These are phyloP conservation scores for Tylopilus balloui DNA, from an alignment of 768 basidiomycete genomes.

Conservation along the genomic window DNA sequence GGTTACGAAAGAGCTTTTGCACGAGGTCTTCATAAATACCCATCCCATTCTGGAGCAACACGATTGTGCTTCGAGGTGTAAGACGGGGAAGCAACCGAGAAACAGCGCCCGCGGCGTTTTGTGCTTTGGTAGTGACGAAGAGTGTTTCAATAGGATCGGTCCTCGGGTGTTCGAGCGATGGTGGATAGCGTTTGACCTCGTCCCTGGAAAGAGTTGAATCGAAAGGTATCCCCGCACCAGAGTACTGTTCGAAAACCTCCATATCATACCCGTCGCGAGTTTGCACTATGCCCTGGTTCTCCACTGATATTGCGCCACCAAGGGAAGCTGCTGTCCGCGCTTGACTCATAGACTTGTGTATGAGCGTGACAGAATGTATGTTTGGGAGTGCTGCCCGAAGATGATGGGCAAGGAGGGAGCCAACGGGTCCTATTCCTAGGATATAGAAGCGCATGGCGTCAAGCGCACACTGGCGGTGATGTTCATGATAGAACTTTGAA, in stretches of 20 bases:
- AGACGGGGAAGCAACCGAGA: constrained; percentile 58
- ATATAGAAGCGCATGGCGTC: constrained; percentile 60
- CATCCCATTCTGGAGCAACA: constrained; percentile 94
- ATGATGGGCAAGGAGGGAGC: constrained; percentile 76
- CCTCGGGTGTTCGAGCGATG: constrained; percentile 12
- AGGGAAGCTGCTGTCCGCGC: constrained; percentile 33
- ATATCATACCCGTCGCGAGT: constrained; percentile 43
- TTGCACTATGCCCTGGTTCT: constrained; percentile 44
- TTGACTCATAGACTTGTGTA: constrained; percentile 52
- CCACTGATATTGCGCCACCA: constrained; percentile 42
- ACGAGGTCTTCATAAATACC: constrained; percentile 82
- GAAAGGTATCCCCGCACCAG: constrained; percentile 20
- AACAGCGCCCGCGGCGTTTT: constrained; percentile 57
- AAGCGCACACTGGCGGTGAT: neutral
- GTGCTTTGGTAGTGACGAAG: constrained; percentile 78
- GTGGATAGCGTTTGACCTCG: constrained; percentile 13
- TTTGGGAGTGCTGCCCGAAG: constrained; percentile 57
- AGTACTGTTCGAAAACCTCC: constrained; percentile 41
- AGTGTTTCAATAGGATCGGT: constrained; percentile 61
- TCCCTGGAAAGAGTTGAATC: constrained; percentile 12
- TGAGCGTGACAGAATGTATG: constrained; percentile 57
- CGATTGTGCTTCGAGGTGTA: constrained; percentile 67
- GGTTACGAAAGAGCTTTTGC: constrained; percentile 63
- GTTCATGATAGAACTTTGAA: neutral
- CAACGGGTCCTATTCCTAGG: constrained; percentile 79